Evolutionary conservation across 352 stramenopile species (phyloP).

Genomic region (Thalassiosira mediterranea): DNA sequence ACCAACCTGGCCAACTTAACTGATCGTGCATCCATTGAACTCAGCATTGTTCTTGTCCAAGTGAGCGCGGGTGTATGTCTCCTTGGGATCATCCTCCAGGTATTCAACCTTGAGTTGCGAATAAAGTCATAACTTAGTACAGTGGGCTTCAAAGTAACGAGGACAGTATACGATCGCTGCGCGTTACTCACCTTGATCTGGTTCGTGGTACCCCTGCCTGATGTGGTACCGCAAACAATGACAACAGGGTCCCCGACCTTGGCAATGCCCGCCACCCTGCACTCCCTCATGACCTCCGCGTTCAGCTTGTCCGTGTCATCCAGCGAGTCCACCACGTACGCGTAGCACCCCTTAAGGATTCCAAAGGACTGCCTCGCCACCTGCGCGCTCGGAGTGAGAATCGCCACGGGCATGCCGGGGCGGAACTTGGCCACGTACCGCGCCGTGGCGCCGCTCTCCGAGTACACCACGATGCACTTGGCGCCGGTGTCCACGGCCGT

Average conservation of each 20-base stretch:
- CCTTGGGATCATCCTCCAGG: conserved; percentile 15
- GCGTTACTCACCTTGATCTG: conserved; percentile 83
- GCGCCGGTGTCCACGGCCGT: conserved; percentile 95
- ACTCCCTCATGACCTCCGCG: conserved; percentile 73
- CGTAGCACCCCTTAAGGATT: conserved; percentile 70
- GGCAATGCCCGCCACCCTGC: conserved; percentile 36
- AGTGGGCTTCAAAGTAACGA: no score
- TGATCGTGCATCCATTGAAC: conserved; percentile 50
- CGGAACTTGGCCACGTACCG: conserved; percentile 94
- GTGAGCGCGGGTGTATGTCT: conserved; percentile 6
- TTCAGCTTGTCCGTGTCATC: conserved; percentile 64
- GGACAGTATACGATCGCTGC: no score
- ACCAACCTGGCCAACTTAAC: not conserved
- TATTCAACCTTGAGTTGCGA: conserved; percentile 55
- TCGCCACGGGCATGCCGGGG: conserved; percentile 70
- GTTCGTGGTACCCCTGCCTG: conserved; percentile 70
- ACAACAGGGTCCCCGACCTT: conserved; percentile 66
- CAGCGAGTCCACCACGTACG: conserved; percentile 52
- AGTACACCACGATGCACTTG: conserved; percentile 97
- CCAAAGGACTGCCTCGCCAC: conserved; percentile 77
- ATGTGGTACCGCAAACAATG: conserved; percentile 68
- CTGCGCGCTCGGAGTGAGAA: conserved; percentile 62
- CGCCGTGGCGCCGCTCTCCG: conserved; percentile 92
- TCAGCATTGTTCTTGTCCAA: conserved; percentile 51
- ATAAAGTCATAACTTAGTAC: no score